Evolutionary conservation across 1,284 basidiomycete species (phyloP), one percentile per base, ranked within the genome.

Genomic region (Xerocomus amazonicus): DNA sequence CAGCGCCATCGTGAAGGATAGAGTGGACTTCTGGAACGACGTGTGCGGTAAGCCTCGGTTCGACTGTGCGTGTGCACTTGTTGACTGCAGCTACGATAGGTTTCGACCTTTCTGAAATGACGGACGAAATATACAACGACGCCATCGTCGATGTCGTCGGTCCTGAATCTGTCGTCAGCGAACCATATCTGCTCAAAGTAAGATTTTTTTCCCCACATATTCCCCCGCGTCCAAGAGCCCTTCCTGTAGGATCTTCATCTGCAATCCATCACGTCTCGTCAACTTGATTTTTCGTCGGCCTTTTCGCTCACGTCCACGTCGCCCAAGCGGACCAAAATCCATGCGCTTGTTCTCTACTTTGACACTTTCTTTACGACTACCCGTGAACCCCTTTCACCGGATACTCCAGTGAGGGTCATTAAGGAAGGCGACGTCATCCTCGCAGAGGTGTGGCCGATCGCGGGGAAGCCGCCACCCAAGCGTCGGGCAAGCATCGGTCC

Each of bases 261-360:
- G 39, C 73, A 76, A 54, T 76, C 75, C 5, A 78, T 89, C 47
- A 83, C 83, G 0, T 51, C 81, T 29, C 78, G 79, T 39, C 84
- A 91, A 54, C 83, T 95, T 48, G 83, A 92, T 58, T 96, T 96
- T 70, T 73, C 79, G 9, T 79, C 88, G 0, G 66, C 83, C 0
- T 97, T 97, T 71, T 77, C 73, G 2, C 77, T 97, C 31, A 66
- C 70, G 26, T 80, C 84, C 6, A 87, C 77, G 2, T 73, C 79
- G 2, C 71, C 75, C 19, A 75, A 77, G 48, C 74, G 79, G 23
- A 81, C 77, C 3, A 87, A 84, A 58, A 78, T 93, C 41, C 84
- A 87, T 61, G 81, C 91, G 4, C 84, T 97, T 70, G 76, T 96
- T 26, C 82, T 93, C n/a, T 94, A 94, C 72, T 97, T 97, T 62